phyloP scores from a whole-genome alignment of 352 stramenopile species.

The Sclerospora graminicola region DNA sequence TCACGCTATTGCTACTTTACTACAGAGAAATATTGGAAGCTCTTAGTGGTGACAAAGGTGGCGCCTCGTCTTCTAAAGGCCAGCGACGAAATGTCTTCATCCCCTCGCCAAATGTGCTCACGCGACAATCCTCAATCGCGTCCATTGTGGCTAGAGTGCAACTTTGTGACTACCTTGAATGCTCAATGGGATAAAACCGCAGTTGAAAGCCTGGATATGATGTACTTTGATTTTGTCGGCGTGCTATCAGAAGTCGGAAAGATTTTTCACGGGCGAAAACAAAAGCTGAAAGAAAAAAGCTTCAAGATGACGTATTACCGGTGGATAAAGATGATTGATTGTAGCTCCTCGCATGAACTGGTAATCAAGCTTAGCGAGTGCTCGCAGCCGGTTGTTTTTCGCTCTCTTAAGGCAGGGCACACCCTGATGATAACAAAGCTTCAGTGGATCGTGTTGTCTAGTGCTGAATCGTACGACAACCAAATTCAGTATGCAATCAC shows the following conservation, averaged over 20 bases:
- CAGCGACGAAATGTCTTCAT: background rate
- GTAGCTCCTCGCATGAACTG: conserved; percentile 32
- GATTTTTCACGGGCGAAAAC: conserved; percentile 26
- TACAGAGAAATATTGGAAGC: conserved; percentile 48
- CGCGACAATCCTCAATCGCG: conserved; percentile 1
- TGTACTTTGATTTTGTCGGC: conserved; percentile 61
- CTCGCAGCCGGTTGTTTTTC: conserved; percentile 38
- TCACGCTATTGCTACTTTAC: conserved; percentile 1
- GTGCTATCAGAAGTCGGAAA: conserved; percentile 42
- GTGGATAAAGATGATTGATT: conserved; percentile 60
- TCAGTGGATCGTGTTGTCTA: conserved; percentile 22
- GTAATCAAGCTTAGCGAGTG: conserved; percentile 31
- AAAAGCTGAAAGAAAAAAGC: conserved; percentile 4
- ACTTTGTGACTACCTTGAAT: conserved; percentile 29
- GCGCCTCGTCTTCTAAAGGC: conserved; percentile 9
- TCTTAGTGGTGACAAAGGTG: conserved; percentile 29
- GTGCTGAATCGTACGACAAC: background rate
- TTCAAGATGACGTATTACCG: conserved; percentile 23
- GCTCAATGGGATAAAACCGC: conserved; percentile 14
- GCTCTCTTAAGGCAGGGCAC: conserved; percentile 34
- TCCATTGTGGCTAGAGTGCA: conserved; percentile 35
- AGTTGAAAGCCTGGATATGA: conserved; percentile 4
- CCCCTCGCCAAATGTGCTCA: background rate
- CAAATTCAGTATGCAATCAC: conserved; percentile 34
- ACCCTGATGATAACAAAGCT: conserved; percentile 51